These are phyloP conservation scores for Botrytis galanthina DNA, from an alignment of 2,329 filamentous ascomycete species.

Conservation along the genomic window DNA sequence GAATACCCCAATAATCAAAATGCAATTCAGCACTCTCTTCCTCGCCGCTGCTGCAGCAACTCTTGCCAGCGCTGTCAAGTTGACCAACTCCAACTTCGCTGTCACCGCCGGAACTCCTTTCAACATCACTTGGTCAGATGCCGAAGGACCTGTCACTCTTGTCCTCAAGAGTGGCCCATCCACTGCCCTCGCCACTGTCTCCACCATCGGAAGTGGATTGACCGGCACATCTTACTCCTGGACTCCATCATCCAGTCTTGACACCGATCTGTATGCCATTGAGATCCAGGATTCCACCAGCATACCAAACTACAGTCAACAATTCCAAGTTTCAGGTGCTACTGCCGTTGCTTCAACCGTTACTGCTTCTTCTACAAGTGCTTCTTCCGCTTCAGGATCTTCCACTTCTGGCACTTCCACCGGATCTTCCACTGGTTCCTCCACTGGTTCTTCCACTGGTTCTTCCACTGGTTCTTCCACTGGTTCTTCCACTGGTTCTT, in stretches of 20 bases:
- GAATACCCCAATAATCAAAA: conserved; percentile 25
- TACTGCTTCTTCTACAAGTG: conserved; percentile 16
- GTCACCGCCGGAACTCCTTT: conserved; percentile 31
- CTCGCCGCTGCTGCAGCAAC: conserved; percentile 29
- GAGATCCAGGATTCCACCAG: conserved; percentile 30
- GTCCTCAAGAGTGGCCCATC: conserved; percentile 34
- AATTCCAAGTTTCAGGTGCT: conserved; percentile 33
- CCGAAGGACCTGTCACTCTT: conserved; percentile 33
- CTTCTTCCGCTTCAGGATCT: conserved; percentile 21
- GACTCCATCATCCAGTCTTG: conserved; percentile 27
- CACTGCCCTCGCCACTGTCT: conserved; percentile 29
- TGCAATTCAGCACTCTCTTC: conserved; percentile 36
- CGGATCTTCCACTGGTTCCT: neutral
- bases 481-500: neutral
- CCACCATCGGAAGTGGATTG: conserved; percentile 33
- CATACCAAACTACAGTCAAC: conserved; percentile 31
- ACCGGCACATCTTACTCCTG: conserved; percentile 28
- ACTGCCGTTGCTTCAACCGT: conserved; percentile 22
- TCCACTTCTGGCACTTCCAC: conserved; percentile 9
- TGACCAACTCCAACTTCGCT: conserved; percentile 34
- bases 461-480: neutral
- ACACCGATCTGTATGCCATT: conserved; percentile 31
- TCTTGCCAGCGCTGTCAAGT: conserved; percentile 27
- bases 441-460: neutral
- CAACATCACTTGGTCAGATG: conserved; percentile 33